Evolutionary conservation across 352 stramenopile species (phyloP).

Genomic region (Pseudoperonospora humuli): DNA sequence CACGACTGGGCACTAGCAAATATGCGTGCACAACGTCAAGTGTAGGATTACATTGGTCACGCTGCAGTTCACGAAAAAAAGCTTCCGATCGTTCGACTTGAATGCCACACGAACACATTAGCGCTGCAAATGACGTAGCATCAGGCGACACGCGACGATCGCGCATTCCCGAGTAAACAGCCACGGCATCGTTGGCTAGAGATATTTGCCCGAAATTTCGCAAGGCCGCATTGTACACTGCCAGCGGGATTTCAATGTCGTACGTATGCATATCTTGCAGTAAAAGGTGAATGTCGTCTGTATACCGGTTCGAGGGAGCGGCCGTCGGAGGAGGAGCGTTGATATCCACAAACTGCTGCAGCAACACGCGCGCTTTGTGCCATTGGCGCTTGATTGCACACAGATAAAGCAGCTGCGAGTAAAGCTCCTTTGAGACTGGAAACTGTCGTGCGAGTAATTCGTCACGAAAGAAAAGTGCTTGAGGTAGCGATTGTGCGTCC

Average conservation of each 20-base stretch:
- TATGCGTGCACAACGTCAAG: constrained; percentile 32
- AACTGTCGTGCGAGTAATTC: constrained; percentile 30
- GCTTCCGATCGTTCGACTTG: constrained; percentile 32
- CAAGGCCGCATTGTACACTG: constrained; percentile 57
- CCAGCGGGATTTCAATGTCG: constrained; percentile 28
- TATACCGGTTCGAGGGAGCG: constrained; percentile 34
- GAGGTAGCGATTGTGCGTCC: constrained; percentile 33
- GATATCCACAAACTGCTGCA: constrained; percentile 41
- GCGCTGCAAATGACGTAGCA: constrained; percentile 44
- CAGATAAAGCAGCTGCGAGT: constrained; percentile 41
- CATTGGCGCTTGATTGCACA: constrained; percentile 43
- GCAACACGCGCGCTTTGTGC: constrained; percentile 40
- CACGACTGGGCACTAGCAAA: constrained; percentile 32
- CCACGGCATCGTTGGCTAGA: constrained; percentile 28
- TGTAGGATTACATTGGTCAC: constrained; percentile 10
- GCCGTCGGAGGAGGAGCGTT: constrained; percentile 26
- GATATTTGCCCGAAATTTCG: constrained; percentile 42
- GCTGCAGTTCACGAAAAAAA: constrained; percentile 39
- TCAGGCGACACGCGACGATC: constrained; percentile 30
- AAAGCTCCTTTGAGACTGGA: constrained; percentile 27
- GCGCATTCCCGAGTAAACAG: constrained; percentile 40
- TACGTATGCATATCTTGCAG: constrained; percentile 41
- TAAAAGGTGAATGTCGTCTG: constrained; percentile 36
- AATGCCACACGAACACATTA: constrained; percentile 43
- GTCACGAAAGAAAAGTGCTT: constrained; percentile 55